Base-by-base conservation (phyloP, 164 flowering plant species). In the Annona squamosa region DNA sequence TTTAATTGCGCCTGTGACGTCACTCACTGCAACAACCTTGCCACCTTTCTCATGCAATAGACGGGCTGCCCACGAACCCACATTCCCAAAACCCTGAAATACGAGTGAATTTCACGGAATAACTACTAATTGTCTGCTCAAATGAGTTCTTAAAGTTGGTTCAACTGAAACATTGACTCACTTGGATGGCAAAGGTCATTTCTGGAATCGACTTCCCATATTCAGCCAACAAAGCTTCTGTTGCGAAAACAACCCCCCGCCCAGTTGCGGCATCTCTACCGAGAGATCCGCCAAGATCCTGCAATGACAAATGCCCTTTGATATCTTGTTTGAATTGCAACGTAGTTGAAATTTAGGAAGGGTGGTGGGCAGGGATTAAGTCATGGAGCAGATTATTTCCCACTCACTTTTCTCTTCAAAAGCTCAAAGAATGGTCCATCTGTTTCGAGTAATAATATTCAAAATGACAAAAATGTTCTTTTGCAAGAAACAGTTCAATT, bases 201-300 rank as follows among this genome's bases (percentile, higher is more conserved):
- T 67, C 91, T 4, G 81, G 19, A 46, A 92, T 85, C 4, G 90
- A 81, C 75, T 89, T 85, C 19, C 92, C 93, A 81, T 89, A 73
- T 68, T 92, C 93, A n/a, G 86, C 84, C 75, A 92, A 89, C 70
- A 92, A 74, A 71, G 92, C 93, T 74, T 89, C 93, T 0, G 93
- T 88, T 13, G 92, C 93, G 72, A 72, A 89, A 67, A 90, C 90
- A 6, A 89, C 94, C 57, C 95, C 97, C n/a, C 88, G 85, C 46
- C 97, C 95, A 45, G 95, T 92, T 71, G 97, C 95, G 68, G 97
- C 93, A 41, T 92, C 97, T 72, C 97, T 84, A 41, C 95, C 97
- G 2, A 92, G 82, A 52, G 95, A 92, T 62, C 97, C 97, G 44
- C 94, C 97, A 73, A 91, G 92, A 81, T 90, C 94, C 94, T 91